Evolutionary conservation across 2,329 filamentous ascomycete genomes (phyloP).

Genomic region (Stemphylium vesicarium): DNA sequence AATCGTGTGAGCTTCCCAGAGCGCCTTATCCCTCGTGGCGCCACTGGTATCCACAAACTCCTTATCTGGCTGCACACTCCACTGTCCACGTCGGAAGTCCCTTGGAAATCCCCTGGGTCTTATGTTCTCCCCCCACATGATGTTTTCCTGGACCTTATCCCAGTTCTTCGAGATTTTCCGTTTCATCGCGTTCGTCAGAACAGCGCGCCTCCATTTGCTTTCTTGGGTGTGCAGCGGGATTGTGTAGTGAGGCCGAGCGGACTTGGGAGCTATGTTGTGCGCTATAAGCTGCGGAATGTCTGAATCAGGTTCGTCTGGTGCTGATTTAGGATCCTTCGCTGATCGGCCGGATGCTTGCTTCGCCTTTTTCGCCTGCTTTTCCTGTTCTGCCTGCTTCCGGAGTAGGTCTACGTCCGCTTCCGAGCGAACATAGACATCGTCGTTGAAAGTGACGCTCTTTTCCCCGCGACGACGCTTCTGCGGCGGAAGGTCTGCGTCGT

Average conservation of each 20-base stretch:
- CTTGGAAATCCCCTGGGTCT: no score
- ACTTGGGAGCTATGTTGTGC: neutral
- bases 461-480: constrained; percentile 6
- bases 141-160: no score
- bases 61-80: no score
- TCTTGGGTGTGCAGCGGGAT: neutral
- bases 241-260: neutral
- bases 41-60: no score
- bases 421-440: constrained; percentile 2
- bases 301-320: neutral
- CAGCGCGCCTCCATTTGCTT: neutral
- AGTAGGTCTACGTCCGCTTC: constrained; percentile 17
- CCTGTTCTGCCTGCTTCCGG: neutral
- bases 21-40: no score
- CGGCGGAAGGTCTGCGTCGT: no score
- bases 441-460: constrained; percentile 3
- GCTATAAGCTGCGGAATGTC: neutral
- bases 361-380: no score
- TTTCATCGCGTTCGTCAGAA: neutral
- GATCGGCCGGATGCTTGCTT: neutral
- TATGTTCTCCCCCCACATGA: no score
- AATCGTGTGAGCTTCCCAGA: no score
- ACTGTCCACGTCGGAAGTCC: no score
- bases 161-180: neutral
- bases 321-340: neutral